phyloP scores from a whole-genome alignment of 1,284 basidiomycete genomes.

The Heterobasidion occidentale region DNA sequence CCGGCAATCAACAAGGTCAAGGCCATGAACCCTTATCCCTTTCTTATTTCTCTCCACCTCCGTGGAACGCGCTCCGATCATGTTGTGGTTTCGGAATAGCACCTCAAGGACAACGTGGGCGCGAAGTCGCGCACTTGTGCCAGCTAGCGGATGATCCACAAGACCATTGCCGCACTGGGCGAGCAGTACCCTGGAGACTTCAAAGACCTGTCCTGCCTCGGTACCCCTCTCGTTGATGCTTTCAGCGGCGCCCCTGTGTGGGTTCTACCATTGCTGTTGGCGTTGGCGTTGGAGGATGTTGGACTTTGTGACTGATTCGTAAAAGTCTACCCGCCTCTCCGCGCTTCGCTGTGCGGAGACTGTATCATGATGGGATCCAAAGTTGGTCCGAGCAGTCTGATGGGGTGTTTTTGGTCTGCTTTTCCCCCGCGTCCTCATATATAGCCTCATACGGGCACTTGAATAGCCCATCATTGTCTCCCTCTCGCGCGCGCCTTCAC shows the following conservation, averaged over 20 bases:
- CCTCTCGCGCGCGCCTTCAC: too few relatives aligned
- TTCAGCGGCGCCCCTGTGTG: background rate
- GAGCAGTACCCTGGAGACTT: background rate
- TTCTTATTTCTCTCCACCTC: conserved; percentile 23
- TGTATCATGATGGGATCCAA: too few relatives aligned
- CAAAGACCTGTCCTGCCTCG: background rate
- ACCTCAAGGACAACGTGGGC: conserved; percentile 27
- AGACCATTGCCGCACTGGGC: background rate
- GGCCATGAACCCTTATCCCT: conserved; percentile 6
- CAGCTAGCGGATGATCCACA: conserved; percentile 20
- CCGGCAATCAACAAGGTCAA: conserved; percentile 22
- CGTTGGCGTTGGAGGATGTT: background rate
- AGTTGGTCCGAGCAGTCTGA: too few relatives aligned
- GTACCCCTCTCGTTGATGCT: background rate
- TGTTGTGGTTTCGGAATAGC: conserved; percentile 14
- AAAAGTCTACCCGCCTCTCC: too few relatives aligned
- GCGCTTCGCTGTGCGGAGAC: too few relatives aligned
- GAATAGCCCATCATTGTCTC: too few relatives aligned
- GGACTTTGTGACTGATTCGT: too few relatives aligned
- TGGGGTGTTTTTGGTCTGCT: too few relatives aligned
- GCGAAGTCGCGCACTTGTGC: conserved; percentile 30
- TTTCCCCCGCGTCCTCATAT: too few relatives aligned
- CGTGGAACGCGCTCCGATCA: background rate
- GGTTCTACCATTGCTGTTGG: background rate
- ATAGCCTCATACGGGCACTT: too few relatives aligned